Evolutionary conservation across 164 flowering plant genomes (phyloP).

Genomic region (Sedum album): DNA sequence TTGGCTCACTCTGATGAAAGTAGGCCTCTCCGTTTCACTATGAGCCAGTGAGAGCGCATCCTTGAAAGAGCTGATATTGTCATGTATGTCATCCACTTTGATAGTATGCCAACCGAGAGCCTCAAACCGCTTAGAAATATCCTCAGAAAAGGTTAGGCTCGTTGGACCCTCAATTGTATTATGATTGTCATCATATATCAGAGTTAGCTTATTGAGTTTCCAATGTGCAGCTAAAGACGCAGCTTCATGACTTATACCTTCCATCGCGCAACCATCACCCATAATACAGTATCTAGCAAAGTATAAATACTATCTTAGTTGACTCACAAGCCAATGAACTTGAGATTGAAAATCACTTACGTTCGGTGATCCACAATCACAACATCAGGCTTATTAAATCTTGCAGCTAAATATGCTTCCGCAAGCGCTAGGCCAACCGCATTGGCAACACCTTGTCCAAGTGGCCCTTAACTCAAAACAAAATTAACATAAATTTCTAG

Average conservation of each 20-base stretch:
- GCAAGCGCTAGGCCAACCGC: conserved; percentile 62
- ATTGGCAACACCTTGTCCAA: conserved; percentile 62
- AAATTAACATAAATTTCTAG: no score
- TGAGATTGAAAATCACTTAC: conserved; percentile 13
- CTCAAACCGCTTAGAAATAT: no score
- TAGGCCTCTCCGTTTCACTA: conserved; percentile 19
- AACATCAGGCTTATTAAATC: conserved; percentile 45
- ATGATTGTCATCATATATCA: not conserved
- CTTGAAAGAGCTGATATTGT: conserved; percentile 14
- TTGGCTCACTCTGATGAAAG: not conserved
- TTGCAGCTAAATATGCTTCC: conserved; percentile 45
- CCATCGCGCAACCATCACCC: no score
- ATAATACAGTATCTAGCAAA: no score
- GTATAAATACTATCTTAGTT: not conserved
- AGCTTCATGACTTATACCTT: no score
- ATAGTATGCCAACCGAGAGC: no score
- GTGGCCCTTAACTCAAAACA: conserved; percentile 17
- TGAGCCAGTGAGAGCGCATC: not conserved
- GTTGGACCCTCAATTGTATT: not conserved
- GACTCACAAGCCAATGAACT: not conserved
- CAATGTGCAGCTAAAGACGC: no score
- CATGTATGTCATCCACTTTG: no score
- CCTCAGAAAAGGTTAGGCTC: no score
- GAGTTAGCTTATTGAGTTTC: no score
- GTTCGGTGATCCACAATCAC: conserved; percentile 39